Conservation (phyloP, 129 eudicot genomes). For the Glebionis coronaria region DNA sequence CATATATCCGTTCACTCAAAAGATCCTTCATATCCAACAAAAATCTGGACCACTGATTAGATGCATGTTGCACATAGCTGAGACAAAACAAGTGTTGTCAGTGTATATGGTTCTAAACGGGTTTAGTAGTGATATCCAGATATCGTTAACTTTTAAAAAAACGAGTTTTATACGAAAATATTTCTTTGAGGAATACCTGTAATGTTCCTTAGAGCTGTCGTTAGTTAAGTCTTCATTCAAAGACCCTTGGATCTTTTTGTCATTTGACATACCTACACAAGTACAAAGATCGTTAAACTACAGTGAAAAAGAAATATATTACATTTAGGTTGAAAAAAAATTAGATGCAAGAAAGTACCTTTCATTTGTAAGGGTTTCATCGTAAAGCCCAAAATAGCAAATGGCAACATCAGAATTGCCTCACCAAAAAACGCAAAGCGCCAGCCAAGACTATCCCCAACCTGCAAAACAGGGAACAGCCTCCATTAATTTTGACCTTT, state of each 20-base stretch:
- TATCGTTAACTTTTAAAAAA: constrained; percentile 1
- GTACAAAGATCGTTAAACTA: neutral
- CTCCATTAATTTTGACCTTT: constrained; percentile 11
- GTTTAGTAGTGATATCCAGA: constrained; percentile 19
- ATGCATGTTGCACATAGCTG: constrained; percentile 42
- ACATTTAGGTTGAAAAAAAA: neutral
- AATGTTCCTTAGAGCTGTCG: constrained; percentile 32
- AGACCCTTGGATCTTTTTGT: constrained; percentile 23
- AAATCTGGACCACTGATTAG: constrained; percentile 41
- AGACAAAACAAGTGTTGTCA: neutral
- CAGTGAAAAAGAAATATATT: neutral
- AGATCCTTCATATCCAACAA: constrained; percentile 65
- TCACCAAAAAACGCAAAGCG: constrained; percentile 83
- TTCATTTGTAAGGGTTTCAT: constrained; percentile 91
- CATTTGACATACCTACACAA: constrained; percentile 26
- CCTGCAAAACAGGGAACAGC: constrained; percentile 38
- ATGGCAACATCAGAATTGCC: constrained; percentile 85
- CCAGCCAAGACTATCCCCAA: constrained; percentile 60
- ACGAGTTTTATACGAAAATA: neutral
- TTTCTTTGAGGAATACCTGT: constrained; percentile 33
- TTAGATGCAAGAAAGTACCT: too few species aligned
- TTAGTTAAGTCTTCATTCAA: constrained; percentile 22
- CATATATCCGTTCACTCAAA: constrained; percentile 62
- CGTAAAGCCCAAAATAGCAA: constrained; percentile 75
- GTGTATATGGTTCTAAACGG: neutral